Conservation (phyloP, 164 flowering plant genomes). For the Warburgia ugandensis region DNA sequence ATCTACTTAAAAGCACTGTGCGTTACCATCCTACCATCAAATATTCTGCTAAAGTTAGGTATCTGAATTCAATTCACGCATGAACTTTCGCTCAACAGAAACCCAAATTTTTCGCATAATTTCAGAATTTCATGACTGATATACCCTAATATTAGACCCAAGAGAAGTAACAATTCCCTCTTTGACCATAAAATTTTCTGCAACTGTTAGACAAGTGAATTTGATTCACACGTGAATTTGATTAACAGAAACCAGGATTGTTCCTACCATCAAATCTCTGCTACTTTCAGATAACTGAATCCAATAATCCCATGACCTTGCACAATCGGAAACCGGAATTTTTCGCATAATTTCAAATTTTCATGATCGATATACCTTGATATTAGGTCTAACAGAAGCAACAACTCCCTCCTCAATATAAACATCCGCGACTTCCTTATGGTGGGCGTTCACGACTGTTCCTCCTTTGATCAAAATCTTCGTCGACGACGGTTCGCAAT, state of each 20-base stretch:
- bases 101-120: no score
- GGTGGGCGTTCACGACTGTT: conserved; percentile 91
- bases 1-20: no score
- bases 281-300: neutral
- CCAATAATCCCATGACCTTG: neutral
- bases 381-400: conserved; percentile 57
- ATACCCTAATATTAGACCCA: no score
- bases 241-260: no score
- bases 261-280: neutral
- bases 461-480: conserved; percentile 92
- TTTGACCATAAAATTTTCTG: no score
- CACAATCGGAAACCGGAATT: neutral
- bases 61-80: no score
- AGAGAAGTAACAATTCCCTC: no score
- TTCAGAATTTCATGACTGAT: no score
- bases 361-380: conserved; percentile 37
- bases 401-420: conserved; percentile 87
- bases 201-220: neutral
- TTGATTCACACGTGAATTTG: no score
- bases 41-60: no score
- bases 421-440: conserved; percentile 81
- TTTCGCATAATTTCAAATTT: neutral
- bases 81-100: no score
- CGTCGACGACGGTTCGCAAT: conserved; percentile 30
- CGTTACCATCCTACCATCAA: no score